Conservation (phyloP, 768 basidiomycete species). For the Porpolomopsis calyptriformis region DNA sequence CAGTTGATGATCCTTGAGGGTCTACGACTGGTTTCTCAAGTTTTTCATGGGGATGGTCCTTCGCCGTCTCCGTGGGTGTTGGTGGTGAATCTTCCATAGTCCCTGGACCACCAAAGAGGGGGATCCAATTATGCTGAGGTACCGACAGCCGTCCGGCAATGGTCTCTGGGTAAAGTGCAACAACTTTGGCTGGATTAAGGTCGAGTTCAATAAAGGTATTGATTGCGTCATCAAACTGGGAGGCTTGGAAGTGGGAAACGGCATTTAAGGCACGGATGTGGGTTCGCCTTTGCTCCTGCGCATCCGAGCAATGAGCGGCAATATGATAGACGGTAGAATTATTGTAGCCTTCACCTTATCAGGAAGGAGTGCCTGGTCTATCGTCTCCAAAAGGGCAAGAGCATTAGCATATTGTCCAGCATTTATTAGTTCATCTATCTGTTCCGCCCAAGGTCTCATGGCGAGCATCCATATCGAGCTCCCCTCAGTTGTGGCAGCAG, state of each 20-base stretch:
- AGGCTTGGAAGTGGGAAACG: constrained; percentile 60
- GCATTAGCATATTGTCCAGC: constrained; percentile 67
- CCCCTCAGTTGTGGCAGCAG: constrained; percentile 55
- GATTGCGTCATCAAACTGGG: constrained; percentile 67
- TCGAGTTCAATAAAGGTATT: constrained; percentile 82
- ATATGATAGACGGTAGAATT: background rate
- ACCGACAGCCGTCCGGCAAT: constrained; percentile 73
- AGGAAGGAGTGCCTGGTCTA: constrained; percentile 47
- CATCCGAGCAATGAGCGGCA: constrained; percentile 5
- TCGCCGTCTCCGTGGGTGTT: constrained; percentile 12
- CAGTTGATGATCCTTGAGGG: constrained; percentile 17
- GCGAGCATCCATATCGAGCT: constrained; percentile 66
- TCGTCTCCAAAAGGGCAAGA: constrained; percentile 60
- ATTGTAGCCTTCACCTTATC: constrained; percentile 46
- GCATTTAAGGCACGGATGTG: constrained; percentile 67
- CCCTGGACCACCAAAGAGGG: constrained; percentile 69
- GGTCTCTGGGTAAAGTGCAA: constrained; percentile 76
- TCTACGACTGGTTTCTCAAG: background rate
- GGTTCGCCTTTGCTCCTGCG: constrained; percentile 43
- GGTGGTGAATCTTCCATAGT: constrained; percentile 21
- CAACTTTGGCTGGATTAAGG: constrained; percentile 86
- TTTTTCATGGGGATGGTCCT: background rate
- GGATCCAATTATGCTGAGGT: constrained; percentile 63
- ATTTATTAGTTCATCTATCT: constrained; percentile 74
- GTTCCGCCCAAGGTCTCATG: constrained; percentile 67